These are phyloP conservation scores for Isoetes taiwanensis DNA, from an alignment of 75 land plant species.

Conservation along the genomic window DNA sequence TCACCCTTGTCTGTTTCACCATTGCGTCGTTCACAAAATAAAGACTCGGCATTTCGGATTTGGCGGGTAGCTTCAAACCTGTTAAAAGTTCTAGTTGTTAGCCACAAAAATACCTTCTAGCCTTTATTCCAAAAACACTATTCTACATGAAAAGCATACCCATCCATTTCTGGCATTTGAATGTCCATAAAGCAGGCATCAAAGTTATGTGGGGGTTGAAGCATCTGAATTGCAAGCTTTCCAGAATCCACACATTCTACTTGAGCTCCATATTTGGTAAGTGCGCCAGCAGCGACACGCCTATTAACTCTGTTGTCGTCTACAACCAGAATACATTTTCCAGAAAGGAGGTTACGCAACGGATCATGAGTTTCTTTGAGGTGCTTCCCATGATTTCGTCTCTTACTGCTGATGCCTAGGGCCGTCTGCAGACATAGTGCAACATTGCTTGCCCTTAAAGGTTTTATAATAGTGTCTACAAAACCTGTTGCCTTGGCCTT, in stretches of 20 bases:
- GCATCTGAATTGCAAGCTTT: slow-evolving; percentile 49
- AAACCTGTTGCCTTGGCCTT: slow-evolving; percentile 35
- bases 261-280: slow-evolving; percentile 81
- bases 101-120: not conserved
- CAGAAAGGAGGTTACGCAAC: slow-evolving; percentile 48
- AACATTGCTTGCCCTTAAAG: slow-evolving; percentile 58
- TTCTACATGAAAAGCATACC: slow-evolving; percentile 27
- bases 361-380: slow-evolving; percentile 17
- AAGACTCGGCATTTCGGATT: slow-evolving; percentile 45
- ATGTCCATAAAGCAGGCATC: slow-evolving; percentile 99
- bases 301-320: slow-evolving; percentile 83
- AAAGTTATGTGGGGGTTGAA: slow-evolving; percentile 73
- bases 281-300: slow-evolving; percentile 84
- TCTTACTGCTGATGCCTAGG: slow-evolving; percentile 36
- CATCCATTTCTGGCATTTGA: slow-evolving; percentile 99
- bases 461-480: slow-evolving; percentile 55
- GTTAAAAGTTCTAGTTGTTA: slow-evolving; percentile 9
- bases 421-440: slow-evolving; percentile 48
- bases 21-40: slow-evolving; percentile 18
- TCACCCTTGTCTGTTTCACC: slow-evolving; percentile 16
- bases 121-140: not conserved
- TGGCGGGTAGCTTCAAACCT: slow-evolving; percentile 79
- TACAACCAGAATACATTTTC: slow-evolving; percentile 64
- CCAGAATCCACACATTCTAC: slow-evolving; percentile 68
- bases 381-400: slow-evolving; percentile 24